Percentiles rank a stretch among this genome's conserved stretches.
Conservation (phyloP, 805 yeast species). For the Nakazawaea siamensis region DNA sequence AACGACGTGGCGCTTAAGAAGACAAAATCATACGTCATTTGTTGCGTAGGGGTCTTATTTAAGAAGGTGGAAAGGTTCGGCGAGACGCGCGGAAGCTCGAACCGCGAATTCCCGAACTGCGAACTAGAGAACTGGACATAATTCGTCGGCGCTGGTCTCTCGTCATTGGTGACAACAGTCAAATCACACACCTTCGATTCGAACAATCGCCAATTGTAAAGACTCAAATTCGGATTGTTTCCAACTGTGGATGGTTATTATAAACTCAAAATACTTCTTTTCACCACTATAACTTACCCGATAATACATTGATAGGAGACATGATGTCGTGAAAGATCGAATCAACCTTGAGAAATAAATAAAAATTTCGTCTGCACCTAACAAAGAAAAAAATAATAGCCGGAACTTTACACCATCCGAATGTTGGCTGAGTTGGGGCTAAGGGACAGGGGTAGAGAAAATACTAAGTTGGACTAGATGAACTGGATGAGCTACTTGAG, state of each 20-base stretch:
- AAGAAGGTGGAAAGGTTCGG: constrained; percentile 12
- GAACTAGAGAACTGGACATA: constrained; percentile 23
- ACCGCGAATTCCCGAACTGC: constrained; percentile 25
- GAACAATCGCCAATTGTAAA: constrained; percentile 51
- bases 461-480: too few species aligned
- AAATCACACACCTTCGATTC: constrained; percentile 32
- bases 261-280: not conserved
- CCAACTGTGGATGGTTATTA: constrained; percentile 31
- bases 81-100: constrained; percentile 14
- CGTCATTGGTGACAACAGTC: constrained; percentile 30
- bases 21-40: constrained; percentile 27
- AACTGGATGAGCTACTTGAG: too few species aligned
- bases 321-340: too few species aligned
- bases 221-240: constrained; percentile 46
- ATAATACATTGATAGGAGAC: constrained; percentile 4
- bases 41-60: constrained; percentile 4
- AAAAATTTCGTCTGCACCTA: not conserved
- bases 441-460: too few species aligned
- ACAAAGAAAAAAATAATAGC: constrained; percentile 1
- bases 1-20: constrained; percentile 39
- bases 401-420: too few species aligned
- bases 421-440: too few species aligned
- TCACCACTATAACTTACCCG: constrained; percentile 3
- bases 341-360: too few species aligned
- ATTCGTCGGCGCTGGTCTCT: constrained; percentile 2